phyloP scores from a whole-genome alignment of 306 rosid genomes.

The Corylus heterophylla region DNA sequence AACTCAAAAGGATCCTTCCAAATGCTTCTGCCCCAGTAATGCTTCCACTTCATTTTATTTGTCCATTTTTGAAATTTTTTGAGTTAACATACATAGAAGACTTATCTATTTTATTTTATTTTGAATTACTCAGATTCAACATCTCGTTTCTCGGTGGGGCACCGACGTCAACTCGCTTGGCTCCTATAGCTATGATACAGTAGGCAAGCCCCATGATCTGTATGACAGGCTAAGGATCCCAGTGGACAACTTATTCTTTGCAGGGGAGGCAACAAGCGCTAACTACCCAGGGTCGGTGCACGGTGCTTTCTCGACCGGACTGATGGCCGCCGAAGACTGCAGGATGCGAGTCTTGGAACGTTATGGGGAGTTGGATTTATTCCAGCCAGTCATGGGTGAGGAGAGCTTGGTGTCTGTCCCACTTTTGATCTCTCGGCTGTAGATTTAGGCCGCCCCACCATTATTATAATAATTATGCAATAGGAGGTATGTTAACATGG shows the following conservation, averaged over 20 bases:
- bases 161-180: constrained; percentile 78
- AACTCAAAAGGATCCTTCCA: constrained; percentile 90
- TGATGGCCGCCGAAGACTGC: constrained; percentile 98
- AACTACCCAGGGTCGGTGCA: constrained; percentile 89
- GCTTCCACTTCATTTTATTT: constrained; percentile 1
- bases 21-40: constrained; percentile 90
- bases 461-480: not conserved
- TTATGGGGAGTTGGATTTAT: constrained; percentile 82
- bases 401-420: constrained; percentile 65
- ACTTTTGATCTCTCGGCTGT: constrained; percentile 83
- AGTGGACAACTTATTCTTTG: constrained; percentile 92
- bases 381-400: constrained; percentile 81
- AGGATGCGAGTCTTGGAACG: constrained; percentile 96
- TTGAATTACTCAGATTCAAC: constrained; percentile 65
- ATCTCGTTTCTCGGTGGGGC: constrained; percentile 96
- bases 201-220: constrained; percentile 87
- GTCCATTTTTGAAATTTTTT: not conserved
- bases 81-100: not conserved
- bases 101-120: not conserved
- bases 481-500: constrained; percentile 3
- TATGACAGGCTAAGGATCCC: constrained; percentile 92
- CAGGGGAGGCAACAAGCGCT: constrained; percentile 92
- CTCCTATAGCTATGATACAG: constrained; percentile 86
- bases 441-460: constrained; percentile 20
- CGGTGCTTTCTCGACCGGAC: constrained; percentile 87